Evolutionary conservation across 257 asterid genomes (phyloP).

Genomic region (Fraxinus quadrangulata): DNA sequence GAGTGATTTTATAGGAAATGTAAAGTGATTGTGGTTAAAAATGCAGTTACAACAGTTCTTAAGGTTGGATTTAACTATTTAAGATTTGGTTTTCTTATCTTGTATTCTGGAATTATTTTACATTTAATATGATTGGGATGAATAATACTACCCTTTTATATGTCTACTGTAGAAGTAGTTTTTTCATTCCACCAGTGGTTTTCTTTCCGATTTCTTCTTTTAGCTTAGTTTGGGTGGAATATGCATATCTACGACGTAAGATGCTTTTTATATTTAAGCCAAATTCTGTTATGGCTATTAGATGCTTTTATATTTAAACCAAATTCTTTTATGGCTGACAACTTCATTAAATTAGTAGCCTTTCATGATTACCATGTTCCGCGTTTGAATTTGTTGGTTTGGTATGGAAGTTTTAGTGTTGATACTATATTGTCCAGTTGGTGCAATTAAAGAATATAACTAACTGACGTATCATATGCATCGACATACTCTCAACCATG

Average conservation of each 20-base stretch:
- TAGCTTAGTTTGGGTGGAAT: background rate
- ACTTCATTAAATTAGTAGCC: background rate
- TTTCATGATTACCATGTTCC: background rate
- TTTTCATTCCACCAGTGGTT: background rate
- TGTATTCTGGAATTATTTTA: background rate
- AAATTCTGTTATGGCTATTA: background rate
- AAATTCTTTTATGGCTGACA: background rate
- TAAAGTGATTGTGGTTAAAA: background rate
- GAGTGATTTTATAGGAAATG: background rate
- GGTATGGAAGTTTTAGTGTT: background rate
- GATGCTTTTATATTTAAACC: slow-evolving; percentile 3
- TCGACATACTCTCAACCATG: background rate
- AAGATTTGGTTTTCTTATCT: too few relatives aligned
- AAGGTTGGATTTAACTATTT: too few relatives aligned
- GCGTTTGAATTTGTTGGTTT: background rate
- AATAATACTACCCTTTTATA: background rate
- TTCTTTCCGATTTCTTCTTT: background rate
- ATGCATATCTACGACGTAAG: background rate
- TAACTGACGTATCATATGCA: background rate
- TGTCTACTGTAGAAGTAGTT: background rate
- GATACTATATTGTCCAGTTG: background rate
- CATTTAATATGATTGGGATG: background rate
- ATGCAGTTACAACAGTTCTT: too few relatives aligned
- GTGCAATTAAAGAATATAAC: background rate
- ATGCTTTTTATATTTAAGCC: background rate